Conservation (phyloP, 345 rosid species). For the Luvunga scandens region DNA sequence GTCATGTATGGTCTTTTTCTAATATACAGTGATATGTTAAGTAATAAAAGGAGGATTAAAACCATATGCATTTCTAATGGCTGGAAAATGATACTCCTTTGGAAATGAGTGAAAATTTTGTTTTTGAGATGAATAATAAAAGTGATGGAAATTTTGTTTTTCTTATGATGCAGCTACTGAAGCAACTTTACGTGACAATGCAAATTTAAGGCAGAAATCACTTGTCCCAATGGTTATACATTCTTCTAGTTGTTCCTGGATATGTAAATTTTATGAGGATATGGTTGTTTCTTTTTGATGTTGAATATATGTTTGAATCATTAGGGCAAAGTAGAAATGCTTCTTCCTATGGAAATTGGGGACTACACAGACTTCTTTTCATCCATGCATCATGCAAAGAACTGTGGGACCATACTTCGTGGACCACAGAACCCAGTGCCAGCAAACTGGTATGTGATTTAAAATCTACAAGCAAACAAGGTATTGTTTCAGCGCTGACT, state of each 20-base stretch:
- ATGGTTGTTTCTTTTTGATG: constrained; percentile 4
- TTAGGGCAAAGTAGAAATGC: constrained; percentile 78
- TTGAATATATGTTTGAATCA: constrained; percentile 15
- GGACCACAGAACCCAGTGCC: constrained; percentile 76
- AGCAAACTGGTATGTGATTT: constrained; percentile 62
- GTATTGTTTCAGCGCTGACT: constrained; percentile 4
- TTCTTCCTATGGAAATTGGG: constrained; percentile 81
- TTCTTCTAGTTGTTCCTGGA: neutral
- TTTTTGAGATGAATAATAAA: neutral
- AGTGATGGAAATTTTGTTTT: constrained; percentile 5
- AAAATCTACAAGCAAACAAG: neutral
- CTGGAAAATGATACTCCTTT: neutral
- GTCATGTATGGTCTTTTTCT: constrained; percentile 49
- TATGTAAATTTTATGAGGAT: constrained; percentile 1
- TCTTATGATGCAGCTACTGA: constrained; percentile 58
- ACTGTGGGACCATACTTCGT: constrained; percentile 85
- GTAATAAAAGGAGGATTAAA: neutral
- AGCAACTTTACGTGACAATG: constrained; percentile 69
- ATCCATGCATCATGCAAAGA: constrained; percentile 90
- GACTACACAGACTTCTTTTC: constrained; percentile 97
- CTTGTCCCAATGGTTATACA: constrained; percentile 63
- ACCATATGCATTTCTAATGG: neutral
- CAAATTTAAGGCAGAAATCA: constrained; percentile 53
- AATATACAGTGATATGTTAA: neutral
- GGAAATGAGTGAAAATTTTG: neutral